Evolutionary conservation across 108 stramenopile genomes (phyloP).

Genomic region (Fistulifera pelliculosa): DNA sequence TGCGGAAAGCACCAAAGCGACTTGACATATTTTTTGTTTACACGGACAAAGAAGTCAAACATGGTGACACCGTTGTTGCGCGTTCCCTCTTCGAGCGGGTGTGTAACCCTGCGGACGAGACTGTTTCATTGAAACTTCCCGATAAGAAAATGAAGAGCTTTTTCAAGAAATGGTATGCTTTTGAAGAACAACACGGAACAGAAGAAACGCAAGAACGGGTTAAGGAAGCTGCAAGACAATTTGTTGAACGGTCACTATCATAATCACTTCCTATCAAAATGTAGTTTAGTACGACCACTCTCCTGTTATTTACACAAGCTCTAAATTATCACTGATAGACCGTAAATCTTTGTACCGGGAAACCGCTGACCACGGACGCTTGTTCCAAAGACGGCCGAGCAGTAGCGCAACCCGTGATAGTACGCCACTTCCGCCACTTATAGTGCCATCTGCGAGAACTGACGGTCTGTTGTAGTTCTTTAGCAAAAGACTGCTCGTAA

Average conservation of each 20-base stretch:
- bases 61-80: conserved; percentile 69
- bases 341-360: no score
- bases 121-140: conserved; percentile 47
- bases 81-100: conserved; percentile 67
- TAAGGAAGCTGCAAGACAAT: conserved; percentile 85
- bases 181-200: conserved; percentile 87
- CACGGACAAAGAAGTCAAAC: conserved; percentile 92
- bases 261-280: not conserved
- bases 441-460: conserved; percentile 11
- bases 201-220: conserved; percentile 69
- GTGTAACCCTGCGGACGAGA: conserved; percentile 15
- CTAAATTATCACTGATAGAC: no score
- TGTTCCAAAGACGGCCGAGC: no score
- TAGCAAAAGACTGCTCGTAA: conserved; percentile 53
- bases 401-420: not conserved
- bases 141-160: conserved; percentile 95
- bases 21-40: conserved; percentile 90
- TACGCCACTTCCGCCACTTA: not conserved
- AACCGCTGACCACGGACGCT: no score
- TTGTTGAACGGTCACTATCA: conserved; percentile 45
- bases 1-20: conserved; percentile 83
- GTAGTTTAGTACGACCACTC: no score
- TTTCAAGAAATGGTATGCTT: conserved; percentile 92
- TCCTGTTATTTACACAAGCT: no score
- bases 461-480: conserved; percentile 46